Conservation (phyloP, 2,329 filamentous ascomycete species). For the Cadophora malorum region DNA sequence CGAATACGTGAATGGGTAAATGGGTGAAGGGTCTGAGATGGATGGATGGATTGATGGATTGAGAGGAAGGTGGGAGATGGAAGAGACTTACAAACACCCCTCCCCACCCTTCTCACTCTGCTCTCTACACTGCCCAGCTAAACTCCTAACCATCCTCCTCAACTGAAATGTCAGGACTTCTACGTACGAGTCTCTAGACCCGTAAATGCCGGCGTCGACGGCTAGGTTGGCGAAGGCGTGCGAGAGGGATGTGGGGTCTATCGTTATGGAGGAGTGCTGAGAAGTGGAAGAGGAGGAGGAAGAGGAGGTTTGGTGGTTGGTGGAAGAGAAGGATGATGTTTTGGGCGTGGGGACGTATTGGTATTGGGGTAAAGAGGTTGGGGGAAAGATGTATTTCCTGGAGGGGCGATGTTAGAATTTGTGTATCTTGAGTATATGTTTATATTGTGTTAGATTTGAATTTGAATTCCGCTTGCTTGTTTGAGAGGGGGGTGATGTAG, state of each 20-base stretch:
- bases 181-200: neutral
- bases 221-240: neutral
- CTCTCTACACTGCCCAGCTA: neutral
- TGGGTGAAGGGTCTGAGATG: no score
- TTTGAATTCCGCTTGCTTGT: neutral
- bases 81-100: neutral
- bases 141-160: neutral
- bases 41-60: neutral
- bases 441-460: neutral
- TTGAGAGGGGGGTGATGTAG: neutral
- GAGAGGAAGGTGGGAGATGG: no score
- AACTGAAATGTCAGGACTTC: neutral
- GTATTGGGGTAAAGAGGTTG: neutral
- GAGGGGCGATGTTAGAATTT: neutral
- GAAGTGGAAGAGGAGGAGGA: neutral
- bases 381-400: neutral
- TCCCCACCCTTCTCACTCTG: neutral
- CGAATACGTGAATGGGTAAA: no score
- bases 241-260: neutral
- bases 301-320: neutral
- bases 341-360: neutral
- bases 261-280: neutral
- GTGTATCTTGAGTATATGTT: neutral
- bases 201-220: conserved; percentile 1
- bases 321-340: neutral